Conservation (phyloP, 164 flowering plant genomes). For the Vitis amurensis region DNA sequence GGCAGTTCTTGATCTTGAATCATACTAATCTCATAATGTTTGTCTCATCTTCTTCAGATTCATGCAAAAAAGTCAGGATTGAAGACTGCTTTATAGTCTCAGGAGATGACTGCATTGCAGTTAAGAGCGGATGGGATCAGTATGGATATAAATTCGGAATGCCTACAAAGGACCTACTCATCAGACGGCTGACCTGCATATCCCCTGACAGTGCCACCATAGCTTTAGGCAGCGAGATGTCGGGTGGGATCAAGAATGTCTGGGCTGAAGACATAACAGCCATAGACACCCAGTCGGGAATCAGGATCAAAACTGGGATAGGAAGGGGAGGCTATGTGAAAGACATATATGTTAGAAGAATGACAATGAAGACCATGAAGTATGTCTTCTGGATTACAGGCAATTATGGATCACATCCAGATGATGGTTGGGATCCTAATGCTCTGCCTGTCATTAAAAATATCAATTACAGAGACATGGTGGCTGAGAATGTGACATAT, state of each 20-base stretch:
- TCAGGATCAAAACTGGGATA: constrained; percentile 64
- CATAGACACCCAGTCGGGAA: constrained; percentile 56
- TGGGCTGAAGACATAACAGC: constrained; percentile 63
- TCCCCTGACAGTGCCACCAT: constrained; percentile 76
- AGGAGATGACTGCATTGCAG: too few species aligned
- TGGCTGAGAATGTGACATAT: constrained; percentile 59
- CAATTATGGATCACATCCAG: constrained; percentile 54
- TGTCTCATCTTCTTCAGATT: too few species aligned
- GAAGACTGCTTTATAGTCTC: too few species aligned
- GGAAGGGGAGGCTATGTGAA: constrained; percentile 76
- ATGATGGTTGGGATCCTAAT: constrained; percentile 47
- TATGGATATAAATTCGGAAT: constrained; percentile 30
- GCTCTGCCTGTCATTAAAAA: constrained; percentile 52
- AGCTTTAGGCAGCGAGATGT: constrained; percentile 92
- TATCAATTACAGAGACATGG: constrained; percentile 57
- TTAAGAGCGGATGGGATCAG: too few species aligned
- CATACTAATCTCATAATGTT: too few species aligned
- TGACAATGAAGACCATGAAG: constrained; percentile 69
- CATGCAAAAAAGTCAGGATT: too few species aligned
- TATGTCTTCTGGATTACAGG: constrained; percentile 83
- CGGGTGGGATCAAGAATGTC: constrained; percentile 73
- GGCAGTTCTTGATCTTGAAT: too few species aligned
- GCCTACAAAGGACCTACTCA: constrained; percentile 58
- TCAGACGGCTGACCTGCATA: constrained; percentile 73
- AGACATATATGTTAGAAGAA: constrained; percentile 50